Base-by-base conservation (phyloP, 176 grass and related monocot species). In the Alopecurus myosuroides region DNA sequence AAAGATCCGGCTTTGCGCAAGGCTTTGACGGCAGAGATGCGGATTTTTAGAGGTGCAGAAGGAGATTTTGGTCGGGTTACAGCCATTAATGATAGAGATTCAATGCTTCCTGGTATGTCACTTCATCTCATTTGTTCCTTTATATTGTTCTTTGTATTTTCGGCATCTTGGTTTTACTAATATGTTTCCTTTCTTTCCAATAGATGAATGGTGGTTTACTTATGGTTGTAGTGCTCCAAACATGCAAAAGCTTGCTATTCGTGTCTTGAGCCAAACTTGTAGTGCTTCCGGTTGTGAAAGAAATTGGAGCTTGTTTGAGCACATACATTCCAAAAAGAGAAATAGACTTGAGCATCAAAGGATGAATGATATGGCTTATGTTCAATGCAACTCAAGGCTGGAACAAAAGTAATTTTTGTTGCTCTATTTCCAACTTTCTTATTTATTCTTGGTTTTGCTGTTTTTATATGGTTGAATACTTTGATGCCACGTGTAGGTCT, bases 141-240 rank as follows among this genome's bases (percentile, higher is more conserved):
- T 20, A 22, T 53, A 7, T 53, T 53, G 6, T 53, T 53, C 7
- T 15, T 13, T 23, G n/a, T 28, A 60, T 13, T 60, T 28, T 15
- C 26, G 31, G 23, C 23, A 61, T 29, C 1, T 29, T 61, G 11
- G 4, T n/a, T 28, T 1, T 61, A 61, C 26, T 28, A 13, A 57
- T 25, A 57, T 57, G 2, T 0, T 57, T 2, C 22, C 25, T 4
- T 57, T n/a, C n/a, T 23, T 57, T 60, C 10, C 10, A 28, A 3
- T 13, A 46, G 69, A 81, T 81, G n/a, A 81, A 31, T 48, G 56
- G n/a, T 81, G 77, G 55, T 18, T 63, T 28, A 80, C n/a, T 41
- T 80, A 67, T 81, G 37, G 37, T 11, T 64, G 18, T 22, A 81
- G 57, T 67, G 57, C 78, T 31, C 78, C n/a, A 0, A 25, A 81